Conservation (phyloP, 2,329 filamentous ascomycete genomes). For the Apiospora malaysiana region DNA sequence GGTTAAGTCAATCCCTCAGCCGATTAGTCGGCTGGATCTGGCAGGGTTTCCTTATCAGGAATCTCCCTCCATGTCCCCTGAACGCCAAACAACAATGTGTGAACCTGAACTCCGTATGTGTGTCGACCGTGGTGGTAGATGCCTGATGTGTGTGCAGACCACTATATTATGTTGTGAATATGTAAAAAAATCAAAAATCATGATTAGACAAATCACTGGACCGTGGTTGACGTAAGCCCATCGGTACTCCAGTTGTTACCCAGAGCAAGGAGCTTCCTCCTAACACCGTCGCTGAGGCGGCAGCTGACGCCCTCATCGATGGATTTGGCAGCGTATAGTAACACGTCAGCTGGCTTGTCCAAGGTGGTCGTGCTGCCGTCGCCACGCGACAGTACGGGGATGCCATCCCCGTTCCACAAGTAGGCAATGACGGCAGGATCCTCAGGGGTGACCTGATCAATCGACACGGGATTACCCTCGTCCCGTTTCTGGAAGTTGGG, state of each 20-base stretch:
- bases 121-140: neutral
- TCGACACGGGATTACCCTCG: slow-evolving; percentile 35
- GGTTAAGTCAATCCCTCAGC: neutral
- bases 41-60: neutral
- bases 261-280: slow-evolving; percentile 49
- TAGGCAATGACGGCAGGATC: slow-evolving; percentile 45
- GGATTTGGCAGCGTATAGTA: slow-evolving; percentile 47
- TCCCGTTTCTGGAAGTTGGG: slow-evolving; percentile 41
- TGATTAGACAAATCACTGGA: neutral
- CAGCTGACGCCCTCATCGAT: slow-evolving; percentile 49
- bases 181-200: neutral
- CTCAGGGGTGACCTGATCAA: slow-evolving; percentile 49
- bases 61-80: neutral
- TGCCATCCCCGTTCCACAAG: slow-evolving; percentile 46
- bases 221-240: slow-evolving; percentile 23
- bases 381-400: slow-evolving; percentile 42
- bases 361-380: slow-evolving; percentile 43
- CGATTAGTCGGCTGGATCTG: neutral
- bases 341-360: slow-evolving; percentile 45
- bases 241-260: slow-evolving; percentile 47
- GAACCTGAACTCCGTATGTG: neutral
- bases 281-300: slow-evolving; percentile 52
- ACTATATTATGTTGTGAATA: neutral
- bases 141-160: neutral
- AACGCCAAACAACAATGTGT: neutral